A percentile compares a stretch with the other conserved stretches of the same genome.
phyloP scores from a whole-genome alignment of 2,329 filamentous ascomycete species.

The Cladosporium velox region DNA sequence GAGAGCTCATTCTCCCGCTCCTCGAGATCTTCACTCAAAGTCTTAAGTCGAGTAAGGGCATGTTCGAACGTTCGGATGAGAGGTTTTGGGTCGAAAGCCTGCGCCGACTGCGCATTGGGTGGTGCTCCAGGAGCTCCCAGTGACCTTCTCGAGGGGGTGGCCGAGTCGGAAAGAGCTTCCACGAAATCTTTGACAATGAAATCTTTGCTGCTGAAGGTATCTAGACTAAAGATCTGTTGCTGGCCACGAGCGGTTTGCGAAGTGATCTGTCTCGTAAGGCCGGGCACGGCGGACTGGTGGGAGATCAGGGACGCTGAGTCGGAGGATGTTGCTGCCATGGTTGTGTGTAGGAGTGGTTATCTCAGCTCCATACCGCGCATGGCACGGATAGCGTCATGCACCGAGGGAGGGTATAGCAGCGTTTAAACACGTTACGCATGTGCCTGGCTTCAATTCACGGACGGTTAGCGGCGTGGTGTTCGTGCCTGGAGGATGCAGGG shows the following conservation, averaged over 20 bases:
- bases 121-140: constrained; percentile 48
- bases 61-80: constrained; percentile 92
- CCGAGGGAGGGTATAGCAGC: neutral
- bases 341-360: constrained; percentile 12
- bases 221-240: constrained; percentile 68
- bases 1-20: constrained; percentile 87
- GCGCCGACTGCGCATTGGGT: constrained; percentile 36
- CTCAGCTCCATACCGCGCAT: constrained; percentile 21
- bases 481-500: neutral
- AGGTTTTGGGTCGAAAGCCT: constrained; percentile 87
- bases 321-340: constrained; percentile 40
- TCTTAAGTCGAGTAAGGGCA: constrained; percentile 67
- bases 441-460: neutral
- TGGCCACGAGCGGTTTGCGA: constrained; percentile 33
- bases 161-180: constrained; percentile 84
- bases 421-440: neutral
- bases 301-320: constrained; percentile 48
- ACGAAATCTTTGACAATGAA: constrained; percentile 99
- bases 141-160: constrained; percentile 78
- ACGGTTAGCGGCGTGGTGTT: constrained; percentile 1
- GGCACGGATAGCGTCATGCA: neutral
- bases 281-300: constrained; percentile 33
- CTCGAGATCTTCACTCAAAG: constrained; percentile 80
- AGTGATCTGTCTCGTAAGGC: constrained; percentile 26
- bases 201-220: constrained; percentile 70